phyloP scores from a whole-genome alignment of 257 asterid species.

The Fraxinus anomala region DNA sequence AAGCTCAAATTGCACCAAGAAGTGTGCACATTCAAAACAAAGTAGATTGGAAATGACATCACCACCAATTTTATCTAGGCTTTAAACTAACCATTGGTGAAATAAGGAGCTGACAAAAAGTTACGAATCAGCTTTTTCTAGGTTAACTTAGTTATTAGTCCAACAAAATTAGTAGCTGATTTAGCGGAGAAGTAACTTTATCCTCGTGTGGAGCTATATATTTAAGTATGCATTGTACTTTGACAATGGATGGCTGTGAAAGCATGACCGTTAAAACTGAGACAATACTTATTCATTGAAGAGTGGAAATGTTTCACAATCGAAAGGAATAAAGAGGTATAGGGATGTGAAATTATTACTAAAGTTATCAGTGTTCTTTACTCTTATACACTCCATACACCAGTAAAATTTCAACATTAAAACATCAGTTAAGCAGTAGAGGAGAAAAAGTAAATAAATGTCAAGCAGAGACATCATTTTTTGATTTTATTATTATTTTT shows the following conservation, averaged over 20 bases:
- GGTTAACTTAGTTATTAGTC: background rate
- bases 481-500: background rate
- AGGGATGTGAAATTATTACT: background rate
- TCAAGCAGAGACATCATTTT: background rate
- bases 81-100: slow-evolving; percentile 10
- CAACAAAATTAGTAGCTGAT: background rate
- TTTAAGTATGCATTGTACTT: background rate
- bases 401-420: background rate
- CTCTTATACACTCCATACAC: background rate
- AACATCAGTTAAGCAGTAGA: background rate
- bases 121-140: background rate
- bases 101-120: background rate
- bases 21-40: background rate
- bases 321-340: background rate
- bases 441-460: background rate
- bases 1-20: background rate
- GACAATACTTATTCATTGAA: background rate
- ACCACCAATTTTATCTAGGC: slow-evolving; percentile 17
- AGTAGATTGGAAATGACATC: background rate
- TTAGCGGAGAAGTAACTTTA: background rate
- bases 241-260: background rate
- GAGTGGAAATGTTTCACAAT: background rate
- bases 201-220: background rate
- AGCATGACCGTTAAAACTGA: background rate
- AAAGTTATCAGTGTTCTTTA: background rate